Base-by-base conservation (phyloP, 805 yeast species). In the Komagataella phaffii region DNA sequence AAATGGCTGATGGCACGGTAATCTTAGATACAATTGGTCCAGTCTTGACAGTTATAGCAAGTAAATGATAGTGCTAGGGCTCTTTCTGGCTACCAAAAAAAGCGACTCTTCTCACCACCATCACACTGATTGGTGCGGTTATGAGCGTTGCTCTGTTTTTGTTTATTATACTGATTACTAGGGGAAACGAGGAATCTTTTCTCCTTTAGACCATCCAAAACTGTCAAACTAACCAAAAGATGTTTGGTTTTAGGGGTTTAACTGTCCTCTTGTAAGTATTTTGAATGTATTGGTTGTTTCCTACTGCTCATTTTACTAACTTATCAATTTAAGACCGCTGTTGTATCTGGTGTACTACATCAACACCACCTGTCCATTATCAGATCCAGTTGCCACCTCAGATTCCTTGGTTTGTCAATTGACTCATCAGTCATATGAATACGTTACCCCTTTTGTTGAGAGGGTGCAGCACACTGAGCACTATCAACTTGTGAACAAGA, bases 41-140 rank as follows among this genome's bases (percentile, higher is more conserved):
- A 8, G 40, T 30, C 40, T 30, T 30, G 12, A 3, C 14, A 14
- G 14, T 10, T 30, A 30, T 30, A 30, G 40, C 40, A 30, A 30
- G 40, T 30, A 30, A 30, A 10, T 30, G 40, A 30, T 30, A 55
- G 58, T 54, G 40, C 10, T 30, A 14, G 40, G 12, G 40, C 40
- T 30, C 40, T 30, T 14, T 30, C 40, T 30, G 40, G 40, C 40
- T 30, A 8, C 40, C 40, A 30, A 10, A 30, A 30, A 30, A 30
- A 30, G 40, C 40, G 40, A 30, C 40, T 30, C 40, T 30, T 30
- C 40, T 30, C 40, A 30, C 40, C 40, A 30, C 40, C 40, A 30
- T 14, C 40, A 30, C 40, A 30, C 14, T 30, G 40, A 30, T 5
- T 30, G 40, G 12, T 30, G 40, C n/a, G 40, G 40, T 30, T 30